Evolutionary conservation across 2,329 filamentous ascomycete species (phyloP).

Genomic region (Botrytis cinerea): DNA sequence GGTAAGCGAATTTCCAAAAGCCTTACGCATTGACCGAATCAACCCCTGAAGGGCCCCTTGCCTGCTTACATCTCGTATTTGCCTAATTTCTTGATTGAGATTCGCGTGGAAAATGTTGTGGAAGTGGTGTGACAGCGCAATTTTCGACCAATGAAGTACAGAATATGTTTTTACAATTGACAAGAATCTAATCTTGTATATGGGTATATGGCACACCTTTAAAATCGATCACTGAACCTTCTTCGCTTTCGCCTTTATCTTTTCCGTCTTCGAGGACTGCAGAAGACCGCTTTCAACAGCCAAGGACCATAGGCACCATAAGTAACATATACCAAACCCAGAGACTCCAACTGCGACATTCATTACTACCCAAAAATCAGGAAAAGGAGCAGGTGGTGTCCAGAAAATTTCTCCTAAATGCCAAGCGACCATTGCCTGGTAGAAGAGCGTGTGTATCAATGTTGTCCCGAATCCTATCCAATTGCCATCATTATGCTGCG

Average conservation of each 20-base stretch:
- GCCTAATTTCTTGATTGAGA: slow-evolving; percentile 6
- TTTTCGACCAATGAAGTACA: slow-evolving; percentile 11
- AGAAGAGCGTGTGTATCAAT: slow-evolving; percentile 74
- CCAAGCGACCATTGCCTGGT: slow-evolving; percentile 76
- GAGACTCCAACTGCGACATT: slow-evolving; percentile 86
- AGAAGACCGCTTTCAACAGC: slow-evolving; percentile 53
- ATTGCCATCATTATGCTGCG: slow-evolving; percentile 50
- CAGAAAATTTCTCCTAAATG: slow-evolving; percentile 74
- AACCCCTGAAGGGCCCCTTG: background rate
- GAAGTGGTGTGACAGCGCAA: background rate
- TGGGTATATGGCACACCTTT: slow-evolving; percentile 37
- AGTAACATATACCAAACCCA: slow-evolving; percentile 83
- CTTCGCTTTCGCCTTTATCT: slow-evolving; percentile 31
- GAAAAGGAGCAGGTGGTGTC: slow-evolving; percentile 70
- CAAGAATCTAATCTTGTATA: slow-evolving; percentile 10
- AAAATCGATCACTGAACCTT: slow-evolving; percentile 34
- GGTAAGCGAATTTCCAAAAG: background rate
- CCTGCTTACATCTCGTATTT: slow-evolving; percentile 24
- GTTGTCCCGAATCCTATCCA: slow-evolving; percentile 59
- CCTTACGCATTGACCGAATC: slow-evolving; percentile 16
- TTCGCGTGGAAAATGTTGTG: background rate
- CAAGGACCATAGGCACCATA: slow-evolving; percentile 81
- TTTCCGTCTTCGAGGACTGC: slow-evolving; percentile 29
- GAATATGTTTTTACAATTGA: slow-evolving; percentile 13
- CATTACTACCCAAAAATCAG: slow-evolving; percentile 90